A percentile compares a stretch with the other conserved stretches of the same genome.
Conservation (phyloP, 2,329 filamentous ascomycete genomes). For the Alternaria triticina region DNA sequence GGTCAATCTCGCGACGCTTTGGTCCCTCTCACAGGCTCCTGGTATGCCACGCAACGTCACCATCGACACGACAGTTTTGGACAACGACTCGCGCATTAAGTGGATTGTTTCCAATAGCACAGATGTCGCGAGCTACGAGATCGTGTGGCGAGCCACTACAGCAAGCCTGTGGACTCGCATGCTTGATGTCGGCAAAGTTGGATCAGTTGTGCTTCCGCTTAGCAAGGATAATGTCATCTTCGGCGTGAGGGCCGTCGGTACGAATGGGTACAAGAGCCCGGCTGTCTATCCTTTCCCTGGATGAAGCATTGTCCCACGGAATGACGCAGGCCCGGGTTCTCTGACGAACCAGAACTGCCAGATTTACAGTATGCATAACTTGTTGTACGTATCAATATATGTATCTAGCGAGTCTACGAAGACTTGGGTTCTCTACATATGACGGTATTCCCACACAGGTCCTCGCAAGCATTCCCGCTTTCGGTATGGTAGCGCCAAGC, state of each 20-base stretch:
- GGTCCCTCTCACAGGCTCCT: constrained; percentile 61
- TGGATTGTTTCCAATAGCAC: constrained; percentile 55
- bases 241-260: constrained; percentile 60
- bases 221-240: constrained; percentile 66
- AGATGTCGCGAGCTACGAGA: constrained; percentile 58
- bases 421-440: neutral
- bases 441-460: neutral
- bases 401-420: neutral
- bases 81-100: constrained; percentile 59
- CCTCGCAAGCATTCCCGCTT: neutral
- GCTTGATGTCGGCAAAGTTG: constrained; percentile 57
- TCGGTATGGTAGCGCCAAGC: neutral
- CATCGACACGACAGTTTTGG: constrained; percentile 54
- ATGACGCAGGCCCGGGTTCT: neutral
- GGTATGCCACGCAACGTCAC: constrained; percentile 58
- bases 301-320: neutral
- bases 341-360: neutral
- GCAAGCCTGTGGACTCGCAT: constrained; percentile 59
- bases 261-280: constrained; percentile 59
- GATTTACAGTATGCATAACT: neutral
- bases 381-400: neutral
- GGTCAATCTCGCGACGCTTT: constrained; percentile 63
- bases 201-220: constrained; percentile 55
- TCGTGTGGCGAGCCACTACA: constrained; percentile 62
- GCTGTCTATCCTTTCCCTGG: constrained; percentile 54